Percentiles rank a stretch among this genome's conserved stretches.
Evolutionary conservation across 1,284 basidiomycete genomes (phyloP).

Genomic region (Puccinia polysora): DNA sequence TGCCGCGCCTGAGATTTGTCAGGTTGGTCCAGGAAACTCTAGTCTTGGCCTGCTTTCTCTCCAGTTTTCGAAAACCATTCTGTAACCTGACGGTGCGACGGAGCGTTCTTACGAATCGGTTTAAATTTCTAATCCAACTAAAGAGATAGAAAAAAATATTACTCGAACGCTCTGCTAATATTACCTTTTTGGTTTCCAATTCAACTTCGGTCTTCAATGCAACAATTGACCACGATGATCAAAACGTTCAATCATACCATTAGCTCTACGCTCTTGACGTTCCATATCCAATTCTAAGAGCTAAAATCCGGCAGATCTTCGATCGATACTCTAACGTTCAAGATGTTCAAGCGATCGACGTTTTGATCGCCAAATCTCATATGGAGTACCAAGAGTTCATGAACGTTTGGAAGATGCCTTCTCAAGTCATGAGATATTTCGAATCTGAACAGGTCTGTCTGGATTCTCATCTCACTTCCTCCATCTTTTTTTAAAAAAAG

Average conservation of each 20-base stretch:
- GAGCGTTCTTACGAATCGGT: too few species aligned
- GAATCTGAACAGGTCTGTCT: slow-evolving; percentile 26
- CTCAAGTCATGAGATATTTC: slow-evolving; percentile 42
- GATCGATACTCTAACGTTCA: slow-evolving; percentile 78
- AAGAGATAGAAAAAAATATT: too few species aligned
- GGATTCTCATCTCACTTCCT: neutral
- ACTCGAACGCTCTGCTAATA: too few species aligned
- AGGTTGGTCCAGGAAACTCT: slow-evolving; percentile 43
- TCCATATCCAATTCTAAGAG: slow-evolving; percentile 73
- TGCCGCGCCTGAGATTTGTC: slow-evolving; percentile 55
- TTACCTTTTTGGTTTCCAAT: too few species aligned
- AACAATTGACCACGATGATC: neutral
- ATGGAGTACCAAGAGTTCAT: slow-evolving; percentile 74
- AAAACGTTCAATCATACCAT: slow-evolving; percentile 48
- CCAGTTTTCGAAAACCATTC: neutral
- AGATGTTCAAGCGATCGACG: slow-evolving; percentile 77
- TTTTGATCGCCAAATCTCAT: slow-evolving; percentile 77
- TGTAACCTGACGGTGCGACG: too few species aligned
- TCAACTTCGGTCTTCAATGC: neutral
- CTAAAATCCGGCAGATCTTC: slow-evolving; percentile 78
- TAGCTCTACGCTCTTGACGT: slow-evolving; percentile 77
- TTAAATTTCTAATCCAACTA: too few species aligned
- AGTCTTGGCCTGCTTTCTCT: slow-evolving; percentile 46
- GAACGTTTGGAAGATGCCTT: slow-evolving; percentile 43
- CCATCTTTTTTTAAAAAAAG: too few species aligned